phyloP scores from a whole-genome alignment of 2,329 filamentous ascomycete genomes.

The Sporothrix inflata region DNA sequence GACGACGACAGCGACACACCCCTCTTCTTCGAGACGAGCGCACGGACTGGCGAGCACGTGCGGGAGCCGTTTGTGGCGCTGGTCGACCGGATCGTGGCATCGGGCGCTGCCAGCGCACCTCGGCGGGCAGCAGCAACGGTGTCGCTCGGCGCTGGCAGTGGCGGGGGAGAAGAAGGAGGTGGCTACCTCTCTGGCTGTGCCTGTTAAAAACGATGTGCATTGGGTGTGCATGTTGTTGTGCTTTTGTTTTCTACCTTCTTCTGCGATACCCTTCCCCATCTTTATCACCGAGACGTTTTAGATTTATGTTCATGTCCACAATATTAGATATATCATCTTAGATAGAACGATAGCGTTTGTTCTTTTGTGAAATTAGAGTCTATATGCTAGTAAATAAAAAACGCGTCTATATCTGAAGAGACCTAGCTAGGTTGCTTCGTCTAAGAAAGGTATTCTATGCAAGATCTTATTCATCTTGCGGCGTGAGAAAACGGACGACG shows the following conservation, averaged over 20 bases:
- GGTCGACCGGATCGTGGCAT: constrained; percentile 51
- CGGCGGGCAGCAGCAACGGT: constrained; percentile 39
- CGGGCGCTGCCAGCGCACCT: not conserved
- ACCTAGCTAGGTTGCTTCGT: no score
- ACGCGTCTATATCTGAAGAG: not conserved
- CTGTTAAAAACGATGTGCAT: constrained; percentile 32
- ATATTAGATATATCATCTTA: not conserved
- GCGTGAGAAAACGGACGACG: constrained; percentile 42
- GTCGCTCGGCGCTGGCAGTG: constrained; percentile 40
- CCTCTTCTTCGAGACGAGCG: constrained; percentile 58
- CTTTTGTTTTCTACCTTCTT: not conserved
- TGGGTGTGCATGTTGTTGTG: not conserved
- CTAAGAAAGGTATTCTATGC: no score
- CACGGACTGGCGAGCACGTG: constrained; percentile 57
- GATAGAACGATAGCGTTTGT: not conserved
- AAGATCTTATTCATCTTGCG: constrained; percentile 37
- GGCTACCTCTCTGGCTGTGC: constrained; percentile 35
- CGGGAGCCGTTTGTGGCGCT: constrained; percentile 56
- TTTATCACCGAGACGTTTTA: not conserved
- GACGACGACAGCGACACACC: constrained; percentile 34
- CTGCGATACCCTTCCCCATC: constrained; percentile 11
- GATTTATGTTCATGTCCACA: constrained; percentile 3
- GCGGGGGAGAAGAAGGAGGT: not conserved
- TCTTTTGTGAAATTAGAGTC: not conserved
- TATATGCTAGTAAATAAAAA: not conserved